Conservation (phyloP, 768 basidiomycete species). For the Suillus variegatus region DNA sequence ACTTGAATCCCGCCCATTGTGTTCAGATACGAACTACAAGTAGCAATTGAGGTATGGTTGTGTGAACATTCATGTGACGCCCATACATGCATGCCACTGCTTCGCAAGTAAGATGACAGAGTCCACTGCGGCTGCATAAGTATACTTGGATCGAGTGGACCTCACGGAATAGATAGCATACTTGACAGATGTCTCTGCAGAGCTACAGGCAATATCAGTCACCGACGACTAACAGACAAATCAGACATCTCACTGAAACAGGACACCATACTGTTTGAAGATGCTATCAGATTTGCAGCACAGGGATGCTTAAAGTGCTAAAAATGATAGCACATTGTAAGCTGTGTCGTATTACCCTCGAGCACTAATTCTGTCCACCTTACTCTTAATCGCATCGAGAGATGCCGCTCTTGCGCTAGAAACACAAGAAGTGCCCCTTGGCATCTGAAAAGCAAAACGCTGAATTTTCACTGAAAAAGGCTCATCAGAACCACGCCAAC, state of each 20-base stretch:
- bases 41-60: background rate
- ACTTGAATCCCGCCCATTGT: background rate
- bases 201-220: background rate
- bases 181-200: background rate
- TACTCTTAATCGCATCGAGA: background rate
- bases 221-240: background rate
- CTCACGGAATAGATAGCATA: background rate
- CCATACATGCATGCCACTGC: background rate
- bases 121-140: background rate
- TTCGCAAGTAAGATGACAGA: background rate
- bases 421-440: too few species aligned
- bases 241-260: background rate
- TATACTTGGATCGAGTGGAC: background rate
- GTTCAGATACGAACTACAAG: background rate
- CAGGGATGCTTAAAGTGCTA: background rate
- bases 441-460: too few species aligned
- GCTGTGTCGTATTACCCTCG: background rate
- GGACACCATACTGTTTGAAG: background rate
- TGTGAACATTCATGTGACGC: background rate
- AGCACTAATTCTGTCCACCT: background rate
- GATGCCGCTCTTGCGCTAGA: background rate
- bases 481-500: background rate
- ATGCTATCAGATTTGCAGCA: background rate
- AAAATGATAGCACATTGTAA: too few species aligned
- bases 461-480: too few species aligned